Evolutionary conservation across 306 rosid species (phyloP).

Genomic region (Ammopiptanthus mongolicus): DNA sequence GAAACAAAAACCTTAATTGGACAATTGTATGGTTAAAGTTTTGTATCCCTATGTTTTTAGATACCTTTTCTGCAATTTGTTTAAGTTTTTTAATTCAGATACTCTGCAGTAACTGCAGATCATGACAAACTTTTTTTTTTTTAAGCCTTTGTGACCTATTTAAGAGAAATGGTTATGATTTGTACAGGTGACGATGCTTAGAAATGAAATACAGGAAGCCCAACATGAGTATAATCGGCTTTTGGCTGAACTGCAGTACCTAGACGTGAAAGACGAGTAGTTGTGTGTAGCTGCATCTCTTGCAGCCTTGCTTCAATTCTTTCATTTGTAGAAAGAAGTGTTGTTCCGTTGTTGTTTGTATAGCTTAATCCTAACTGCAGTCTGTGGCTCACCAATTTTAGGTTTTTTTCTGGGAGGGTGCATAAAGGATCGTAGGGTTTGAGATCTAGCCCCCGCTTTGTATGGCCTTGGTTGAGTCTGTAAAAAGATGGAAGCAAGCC

Average conservation of each 20-base stretch:
- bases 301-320: constrained; percentile 5
- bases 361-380: neutral
- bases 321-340: constrained; percentile 16
- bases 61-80: neutral
- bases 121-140: neutral
- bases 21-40: neutral
- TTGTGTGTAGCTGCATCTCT: constrained; percentile 21
- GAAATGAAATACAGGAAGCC: constrained; percentile 44
- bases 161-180: neutral
- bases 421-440: neutral
- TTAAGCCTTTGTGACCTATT: neutral
- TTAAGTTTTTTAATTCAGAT: neutral
- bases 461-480: neutral
- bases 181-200: constrained; percentile 55
- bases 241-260: constrained; percentile 33
- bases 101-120: neutral
- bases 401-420: neutral
- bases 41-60: neutral
- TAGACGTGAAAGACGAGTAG: constrained; percentile 44
- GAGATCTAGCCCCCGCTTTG: neutral
- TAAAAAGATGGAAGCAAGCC: constrained; percentile 12
- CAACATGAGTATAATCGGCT: constrained; percentile 32
- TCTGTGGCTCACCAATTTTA: constrained; percentile 1
- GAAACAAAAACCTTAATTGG: neutral
- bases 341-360: constrained; percentile 13